Conservation (phyloP, 108 stramenopile genomes). For the Poteriospumella lacustris region DNA sequence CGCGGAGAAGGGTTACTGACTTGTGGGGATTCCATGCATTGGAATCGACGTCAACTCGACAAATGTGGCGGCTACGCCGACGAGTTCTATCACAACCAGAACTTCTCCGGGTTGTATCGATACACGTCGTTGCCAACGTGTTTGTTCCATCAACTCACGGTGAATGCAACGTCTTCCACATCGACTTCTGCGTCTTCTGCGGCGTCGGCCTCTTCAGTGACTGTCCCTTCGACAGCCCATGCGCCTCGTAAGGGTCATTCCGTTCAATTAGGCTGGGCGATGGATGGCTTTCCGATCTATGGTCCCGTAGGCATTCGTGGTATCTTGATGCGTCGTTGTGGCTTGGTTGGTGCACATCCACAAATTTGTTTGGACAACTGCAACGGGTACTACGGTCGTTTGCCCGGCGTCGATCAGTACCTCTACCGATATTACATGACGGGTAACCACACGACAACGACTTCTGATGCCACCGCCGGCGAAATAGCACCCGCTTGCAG, state of each 20-base stretch:
- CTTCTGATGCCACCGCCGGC: too few species aligned
- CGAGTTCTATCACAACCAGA: too few species aligned
- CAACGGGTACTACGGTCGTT: slow-evolving; percentile 33
- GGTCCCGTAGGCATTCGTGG: not conserved
- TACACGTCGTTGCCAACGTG: not conserved
- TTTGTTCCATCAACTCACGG: slow-evolving; percentile 4
- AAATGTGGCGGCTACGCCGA: slow-evolving; percentile 10
- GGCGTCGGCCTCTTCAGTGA: too few species aligned
- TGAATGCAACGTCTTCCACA: not conserved
- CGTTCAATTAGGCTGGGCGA: slow-evolving; percentile 4
- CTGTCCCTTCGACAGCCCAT: too few species aligned
- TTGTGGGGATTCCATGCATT: slow-evolving; percentile 1
- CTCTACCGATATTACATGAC: slow-evolving; percentile 35
- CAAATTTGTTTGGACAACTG: slow-evolving; percentile 38
- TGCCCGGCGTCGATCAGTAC: slow-evolving; percentile 33
- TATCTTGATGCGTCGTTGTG: slow-evolving; percentile 18
- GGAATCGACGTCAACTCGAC: not conserved
- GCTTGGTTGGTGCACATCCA: slow-evolving; percentile 28
- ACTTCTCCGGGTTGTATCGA: not conserved
- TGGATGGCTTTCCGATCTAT: slow-evolving; percentile 23
- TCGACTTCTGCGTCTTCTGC: too few species aligned
- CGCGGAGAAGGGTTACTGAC: not conserved
- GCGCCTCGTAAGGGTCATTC: too few species aligned
- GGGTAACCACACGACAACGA: too few species aligned
- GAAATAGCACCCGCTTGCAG: too few species aligned